Evolutionary conservation across 495 filamentous ascomycete species (phyloP), one percentile per base, ranked within the genome.

Genomic region (Baudoinia panamericana): DNA sequence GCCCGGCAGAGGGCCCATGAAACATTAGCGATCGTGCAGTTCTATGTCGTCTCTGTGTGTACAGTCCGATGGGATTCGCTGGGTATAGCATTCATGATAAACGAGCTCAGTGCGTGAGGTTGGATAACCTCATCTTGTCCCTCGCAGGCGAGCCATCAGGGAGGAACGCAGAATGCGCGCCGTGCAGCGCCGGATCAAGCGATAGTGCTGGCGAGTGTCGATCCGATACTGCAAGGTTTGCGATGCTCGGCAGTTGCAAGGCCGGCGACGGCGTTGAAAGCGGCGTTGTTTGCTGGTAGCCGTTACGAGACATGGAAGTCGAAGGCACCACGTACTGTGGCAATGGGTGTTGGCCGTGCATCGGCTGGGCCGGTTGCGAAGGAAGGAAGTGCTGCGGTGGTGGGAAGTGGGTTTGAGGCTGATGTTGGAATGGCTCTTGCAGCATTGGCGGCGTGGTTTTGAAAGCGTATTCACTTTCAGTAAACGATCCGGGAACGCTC

Each of bases 91-190:
- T n/a, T n/a, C n/a, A n/a, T n/a, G n/a, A n/a, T n/a, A n/a, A n/a
- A n/a, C n/a, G 4, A 30, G 4, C 15, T 46, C 30, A 46, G 30
- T 40, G 36, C 2, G 48, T 52, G 16, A 52, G 33, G 44, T 46
- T 47, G 2, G 48, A 52, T 21, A 52, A 20, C 18, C 48, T 52
- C 48, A 52, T 52, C 44, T 52, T 52, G 29, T 52, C 48, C 27
- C 26, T 21, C n/a, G n/a, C n/a, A n/a, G 48, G 48, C 18, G 48
- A 52, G 33, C 26, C 48, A 11, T 52, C 46, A 5, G 17, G 31
- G 5, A 32, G 13, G 13, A 7, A 11, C 27, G 30, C 18, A 5
- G 43, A 25, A 11, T 41, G 27, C 18, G 29, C 25, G 19, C 6
- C 27, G 7, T 7, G 12, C n/a, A 43, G 27, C 4, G 45, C 45